Base-by-base conservation (phyloP, 306 rosid species). In the Quercus berberidifolia region DNA sequence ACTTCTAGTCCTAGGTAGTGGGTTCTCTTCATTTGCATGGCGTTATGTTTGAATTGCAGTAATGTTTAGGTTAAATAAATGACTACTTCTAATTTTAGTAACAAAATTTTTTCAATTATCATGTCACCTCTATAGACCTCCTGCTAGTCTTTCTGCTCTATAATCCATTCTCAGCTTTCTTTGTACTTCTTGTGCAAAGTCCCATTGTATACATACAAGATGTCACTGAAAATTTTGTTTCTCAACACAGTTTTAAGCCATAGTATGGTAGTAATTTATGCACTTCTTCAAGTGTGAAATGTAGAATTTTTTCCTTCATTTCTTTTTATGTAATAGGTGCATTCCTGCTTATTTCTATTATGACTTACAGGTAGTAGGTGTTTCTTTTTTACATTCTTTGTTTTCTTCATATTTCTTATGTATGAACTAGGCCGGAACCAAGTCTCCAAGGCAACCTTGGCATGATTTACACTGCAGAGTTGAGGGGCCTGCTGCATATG, bases 401-500 rank as follows among this genome's bases (percentile, higher is more conserved):
- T 58, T 75, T 33, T 55, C 21, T 41, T 20, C 41, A 54, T 69
- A 77, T 52, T 23, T 74, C 21, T 69, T 79, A 58, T 83, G 62
- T 73, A 72, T 81, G 56, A 63, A 63, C 71, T 81, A 95, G 99
- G 77, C 92, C 86, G 96, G 93, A 82, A 79, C 81, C 55, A 91
- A 79, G 85, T 88, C 82, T 82, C 99, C 99, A 58, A 84, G 99
- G 85, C 83, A 96, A 86, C 99, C 99, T 26, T 93, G 99, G 99
- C 99, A 96, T 86, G 99, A 96, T 84, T 83, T 88, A 88, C 99
- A 96, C 80, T 85, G 96, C 86, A 89, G 91, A 89, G 88, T 96
- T 74, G 98, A 96, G 14, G 99, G 98, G 65, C 97, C 97, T 75
- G 97, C 98, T 78, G 99, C 98, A 43, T 96, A 93, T 58, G 99